phyloP scores from a whole-genome alignment of 2,329 filamentous ascomycete species.

The Emmonsiellopsis sp. region DNA sequence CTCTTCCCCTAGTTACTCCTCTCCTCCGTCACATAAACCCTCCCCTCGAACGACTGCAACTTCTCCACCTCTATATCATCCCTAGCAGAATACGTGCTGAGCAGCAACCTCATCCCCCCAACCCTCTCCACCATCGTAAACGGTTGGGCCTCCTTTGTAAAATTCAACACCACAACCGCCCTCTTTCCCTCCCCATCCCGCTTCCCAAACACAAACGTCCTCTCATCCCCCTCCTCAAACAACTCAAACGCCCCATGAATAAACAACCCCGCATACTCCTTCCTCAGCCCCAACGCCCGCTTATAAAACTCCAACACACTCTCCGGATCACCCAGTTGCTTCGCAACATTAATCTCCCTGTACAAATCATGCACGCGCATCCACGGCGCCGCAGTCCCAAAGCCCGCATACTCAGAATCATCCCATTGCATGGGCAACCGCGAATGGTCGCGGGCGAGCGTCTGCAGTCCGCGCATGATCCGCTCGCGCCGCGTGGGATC shows the following conservation, averaged over 20 bases:
- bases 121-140: conserved; percentile 22
- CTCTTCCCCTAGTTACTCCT: no score
- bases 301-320: conserved; percentile 55
- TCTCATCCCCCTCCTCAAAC: conserved; percentile 38
- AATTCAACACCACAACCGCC: conserved; percentile 39
- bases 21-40: conserved; percentile 17
- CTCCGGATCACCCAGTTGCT: conserved; percentile 37
- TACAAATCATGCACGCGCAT: conserved; percentile 52
- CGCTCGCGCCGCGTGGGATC: conserved; percentile 32
- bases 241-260: conserved; percentile 51
- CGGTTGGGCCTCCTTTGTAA: conserved; percentile 29
- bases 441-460: conserved; percentile 55
- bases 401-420: conserved; percentile 47
- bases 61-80: conserved; percentile 8
- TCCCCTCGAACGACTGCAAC: conserved; percentile 24
- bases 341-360: conserved; percentile 46
- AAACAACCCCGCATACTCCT: conserved; percentile 48
- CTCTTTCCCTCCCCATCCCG: conserved; percentile 14
- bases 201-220: conserved; percentile 40
- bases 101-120: conserved; percentile 13
- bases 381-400: conserved; percentile 50
- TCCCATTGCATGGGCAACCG: conserved; percentile 63
- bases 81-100: conserved; percentile 14
- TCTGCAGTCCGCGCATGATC: conserved; percentile 45
- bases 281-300: conserved; percentile 44